phyloP scores from a whole-genome alignment of 768 basidiomycete genomes.

The Boletus vinaceobasis region DNA sequence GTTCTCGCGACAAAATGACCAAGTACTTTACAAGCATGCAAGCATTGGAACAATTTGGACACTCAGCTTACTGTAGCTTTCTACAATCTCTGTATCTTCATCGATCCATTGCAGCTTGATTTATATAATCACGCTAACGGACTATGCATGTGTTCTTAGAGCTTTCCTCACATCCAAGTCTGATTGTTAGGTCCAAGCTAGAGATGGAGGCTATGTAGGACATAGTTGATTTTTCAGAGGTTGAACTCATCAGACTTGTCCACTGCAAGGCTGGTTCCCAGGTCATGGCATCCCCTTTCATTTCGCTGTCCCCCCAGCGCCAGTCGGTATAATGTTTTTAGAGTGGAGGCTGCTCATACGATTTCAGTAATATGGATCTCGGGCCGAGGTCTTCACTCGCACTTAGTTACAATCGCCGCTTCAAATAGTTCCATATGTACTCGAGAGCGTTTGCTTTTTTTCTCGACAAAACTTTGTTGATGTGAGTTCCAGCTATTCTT shows the following conservation, averaged over 20 bases:
- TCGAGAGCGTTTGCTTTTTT: not conserved
- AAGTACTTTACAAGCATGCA: not conserved
- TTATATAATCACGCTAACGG: not conserved
- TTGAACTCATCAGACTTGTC: too few relatives aligned
- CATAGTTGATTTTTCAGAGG: too few relatives aligned
- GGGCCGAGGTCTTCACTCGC: too few relatives aligned
- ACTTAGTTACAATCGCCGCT: constrained; percentile 22
- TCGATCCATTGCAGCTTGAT: not conserved
- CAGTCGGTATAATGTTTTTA: too few relatives aligned
- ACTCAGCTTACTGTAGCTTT: not conserved
- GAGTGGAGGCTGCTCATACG: too few relatives aligned
- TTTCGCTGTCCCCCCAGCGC: too few relatives aligned
- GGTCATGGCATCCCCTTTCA: too few relatives aligned
- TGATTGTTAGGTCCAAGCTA: not conserved
- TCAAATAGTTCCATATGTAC: constrained; percentile 4
- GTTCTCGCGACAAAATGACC: constrained; percentile 46
- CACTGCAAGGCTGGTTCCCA: too few relatives aligned
- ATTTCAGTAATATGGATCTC: too few relatives aligned
- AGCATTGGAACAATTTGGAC: not conserved
- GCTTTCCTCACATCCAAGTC: not conserved
- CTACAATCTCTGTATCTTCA: not conserved
- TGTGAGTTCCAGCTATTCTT: constrained; percentile 16
- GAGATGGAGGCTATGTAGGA: not conserved
- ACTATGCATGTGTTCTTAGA: not conserved
- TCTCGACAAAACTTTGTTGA: not conserved